Percentiles rank a stretch among this genome's conserved stretches.
These are phyloP conservation scores for Tremellales sp. DNA, from an alignment of 1,284 basidiomycete genomes.

Conservation along the genomic window DNA sequence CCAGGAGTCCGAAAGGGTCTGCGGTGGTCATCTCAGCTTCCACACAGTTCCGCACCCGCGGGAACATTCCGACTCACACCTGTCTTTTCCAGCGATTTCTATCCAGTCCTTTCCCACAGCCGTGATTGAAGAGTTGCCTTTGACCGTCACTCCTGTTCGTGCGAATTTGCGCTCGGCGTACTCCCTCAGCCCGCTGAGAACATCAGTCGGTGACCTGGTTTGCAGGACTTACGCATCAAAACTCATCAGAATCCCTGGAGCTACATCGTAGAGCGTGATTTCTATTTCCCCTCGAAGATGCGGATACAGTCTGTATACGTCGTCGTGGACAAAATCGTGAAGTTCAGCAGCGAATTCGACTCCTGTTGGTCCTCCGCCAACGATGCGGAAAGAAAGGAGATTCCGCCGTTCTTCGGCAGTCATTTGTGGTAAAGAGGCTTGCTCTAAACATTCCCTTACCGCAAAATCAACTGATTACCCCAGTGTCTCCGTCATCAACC, in stretches of 20 bases:
- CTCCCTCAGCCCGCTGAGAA: conserved; percentile 42
- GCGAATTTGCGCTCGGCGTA: conserved; percentile 70
- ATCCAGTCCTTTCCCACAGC: conserved; percentile 61
- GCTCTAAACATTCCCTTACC: conserved; percentile 61
- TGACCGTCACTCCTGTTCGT: conserved; percentile 71
- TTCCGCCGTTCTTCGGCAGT: conserved; percentile 63
- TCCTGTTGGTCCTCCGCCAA: conserved; percentile 60
- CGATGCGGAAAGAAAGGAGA: conserved; percentile 73
- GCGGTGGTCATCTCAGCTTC: conserved; percentile 45
- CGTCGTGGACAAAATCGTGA: conserved; percentile 57
- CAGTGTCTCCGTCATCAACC: conserved; percentile 14
- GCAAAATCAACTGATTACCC: too few species aligned
- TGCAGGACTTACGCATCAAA: conserved; percentile 63
- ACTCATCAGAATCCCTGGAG: conserved; percentile 70
- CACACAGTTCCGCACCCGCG: conserved; percentile 14
- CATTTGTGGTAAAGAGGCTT: conserved; percentile 67
- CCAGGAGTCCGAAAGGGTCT: conserved; percentile 75
- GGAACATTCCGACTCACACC: conserved; percentile 39
- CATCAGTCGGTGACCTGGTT: conserved; percentile 8
- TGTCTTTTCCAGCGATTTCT: conserved; percentile 42
- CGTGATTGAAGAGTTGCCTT: conserved; percentile 73
- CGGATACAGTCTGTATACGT: conserved; percentile 56
- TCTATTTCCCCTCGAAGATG: conserved; percentile 59
- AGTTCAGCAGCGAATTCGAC: conserved; percentile 83
- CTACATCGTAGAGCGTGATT: conserved; percentile 77